Evolutionary conservation across 2,329 filamentous ascomycete genomes (phyloP).

Genomic region (Sclerotinia nivalis): DNA sequence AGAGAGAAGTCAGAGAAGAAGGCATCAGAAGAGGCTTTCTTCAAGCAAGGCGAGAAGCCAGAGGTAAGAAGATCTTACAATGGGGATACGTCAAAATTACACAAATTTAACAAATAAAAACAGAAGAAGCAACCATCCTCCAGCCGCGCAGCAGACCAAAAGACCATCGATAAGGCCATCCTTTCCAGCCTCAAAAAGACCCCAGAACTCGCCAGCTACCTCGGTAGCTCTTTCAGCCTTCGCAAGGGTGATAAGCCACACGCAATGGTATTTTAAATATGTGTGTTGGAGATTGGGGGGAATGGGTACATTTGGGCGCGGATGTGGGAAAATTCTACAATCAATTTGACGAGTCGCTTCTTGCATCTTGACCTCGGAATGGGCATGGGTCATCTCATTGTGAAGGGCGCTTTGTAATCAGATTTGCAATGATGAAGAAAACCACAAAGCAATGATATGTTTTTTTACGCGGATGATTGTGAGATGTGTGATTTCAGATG

Average conservation of each 20-base stretch:
- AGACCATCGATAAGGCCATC: constrained; percentile 96
- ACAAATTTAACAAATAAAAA: constrained; percentile 34
- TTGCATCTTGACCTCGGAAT: constrained; percentile 63
- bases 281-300: constrained; percentile 29
- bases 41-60: constrained; percentile 98
- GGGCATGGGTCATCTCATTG: constrained; percentile 59
- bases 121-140: constrained; percentile 97
- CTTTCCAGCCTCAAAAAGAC: constrained; percentile 98
- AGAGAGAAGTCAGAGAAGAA: constrained; percentile 94
- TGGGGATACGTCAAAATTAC: not conserved
- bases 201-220: constrained; percentile 89
- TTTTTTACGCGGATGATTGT: constrained; percentile 14
- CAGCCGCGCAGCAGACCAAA: constrained; percentile 94
- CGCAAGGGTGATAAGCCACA: constrained; percentile 99
- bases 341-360: constrained; percentile 54
- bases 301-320: constrained; percentile 42
- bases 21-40: constrained; percentile 97
- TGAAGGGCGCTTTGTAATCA: constrained; percentile 43
- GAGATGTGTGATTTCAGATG: constrained; percentile 11
- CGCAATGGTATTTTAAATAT: constrained; percentile 93
- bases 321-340: constrained; percentile 47
- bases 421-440: constrained; percentile 43
- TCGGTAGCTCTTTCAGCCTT: constrained; percentile 94
- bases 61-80: constrained; percentile 68
- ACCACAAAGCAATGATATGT: constrained; percentile 37